Percentiles rank a stretch among this genome's conserved stretches.
Evolutionary conservation across 352 stramenopile genomes (phyloP).

Genomic region (Globisporangium cystogenes): DNA sequence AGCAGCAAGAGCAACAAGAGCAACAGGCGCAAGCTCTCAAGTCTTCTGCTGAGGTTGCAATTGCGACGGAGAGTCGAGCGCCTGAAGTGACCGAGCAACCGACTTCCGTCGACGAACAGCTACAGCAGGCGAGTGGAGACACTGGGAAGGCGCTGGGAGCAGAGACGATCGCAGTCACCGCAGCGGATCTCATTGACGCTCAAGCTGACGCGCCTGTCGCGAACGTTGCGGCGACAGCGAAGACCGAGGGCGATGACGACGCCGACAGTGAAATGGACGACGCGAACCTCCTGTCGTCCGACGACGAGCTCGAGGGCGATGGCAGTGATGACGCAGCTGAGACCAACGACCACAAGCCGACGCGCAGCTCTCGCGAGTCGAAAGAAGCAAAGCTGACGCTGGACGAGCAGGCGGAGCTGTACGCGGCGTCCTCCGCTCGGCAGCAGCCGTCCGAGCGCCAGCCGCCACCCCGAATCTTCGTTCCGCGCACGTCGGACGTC

Average conservation of each 20-base stretch:
- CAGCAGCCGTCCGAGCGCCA: not conserved
- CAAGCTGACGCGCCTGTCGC: not conserved
- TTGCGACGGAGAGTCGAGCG: not conserved
- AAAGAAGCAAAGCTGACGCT: not conserved
- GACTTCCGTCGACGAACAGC: too few relatives aligned
- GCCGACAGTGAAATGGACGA: slow-evolving; percentile 7
- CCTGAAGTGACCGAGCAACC: not conserved
- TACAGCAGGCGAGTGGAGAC: too few relatives aligned
- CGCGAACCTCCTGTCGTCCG: slow-evolving; percentile 1
- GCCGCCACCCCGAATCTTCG: slow-evolving; percentile 22
- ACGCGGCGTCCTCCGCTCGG: not conserved
- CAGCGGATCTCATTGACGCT: not conserved
- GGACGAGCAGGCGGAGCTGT: slow-evolving; percentile 5
- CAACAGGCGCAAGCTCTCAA: not conserved
- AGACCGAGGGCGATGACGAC: not conserved
- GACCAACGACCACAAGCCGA: not conserved
- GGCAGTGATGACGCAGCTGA: too few relatives aligned
- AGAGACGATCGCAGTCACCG: not conserved
- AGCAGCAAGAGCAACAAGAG: too few relatives aligned
- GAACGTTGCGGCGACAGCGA: not conserved
- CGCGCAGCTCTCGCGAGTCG: not conserved
- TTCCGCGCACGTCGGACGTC: slow-evolving; percentile 28
- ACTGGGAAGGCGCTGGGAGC: not conserved
- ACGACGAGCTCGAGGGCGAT: not conserved
- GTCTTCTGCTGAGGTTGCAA: not conserved